These are phyloP conservation scores for Ceratocystis diversiconidia DNA, from an alignment of 2,329 filamentous ascomycete genomes.

Conservation along the genomic window DNA sequence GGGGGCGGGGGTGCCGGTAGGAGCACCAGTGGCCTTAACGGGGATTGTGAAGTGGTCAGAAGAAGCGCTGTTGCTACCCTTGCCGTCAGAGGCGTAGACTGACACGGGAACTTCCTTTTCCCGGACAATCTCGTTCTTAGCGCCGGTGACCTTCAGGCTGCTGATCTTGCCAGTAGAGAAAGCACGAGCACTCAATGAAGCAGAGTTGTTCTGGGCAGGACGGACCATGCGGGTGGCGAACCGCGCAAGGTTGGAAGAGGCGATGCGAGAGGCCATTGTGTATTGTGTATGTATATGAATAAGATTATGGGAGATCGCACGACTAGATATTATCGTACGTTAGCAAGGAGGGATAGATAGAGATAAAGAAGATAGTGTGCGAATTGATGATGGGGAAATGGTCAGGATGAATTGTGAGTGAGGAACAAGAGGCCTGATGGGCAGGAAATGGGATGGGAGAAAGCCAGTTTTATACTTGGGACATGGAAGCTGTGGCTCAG, in stretches of 20 bases:
- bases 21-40: constrained; percentile 33
- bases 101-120: constrained; percentile 45
- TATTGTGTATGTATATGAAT: constrained; percentile 8
- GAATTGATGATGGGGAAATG: background rate
- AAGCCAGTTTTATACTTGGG: constrained; percentile 13
- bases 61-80: constrained; percentile 28
- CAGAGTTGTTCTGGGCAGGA: constrained; percentile 25
- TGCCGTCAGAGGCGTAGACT: constrained; percentile 35
- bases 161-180: constrained; percentile 13
- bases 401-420: background rate
- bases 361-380: background rate
- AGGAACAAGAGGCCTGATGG: background rate
- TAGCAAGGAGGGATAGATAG: background rate
- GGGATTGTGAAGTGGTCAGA: constrained; percentile 42
- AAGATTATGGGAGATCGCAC: constrained; percentile 20
- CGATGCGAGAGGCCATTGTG: constrained; percentile 24
- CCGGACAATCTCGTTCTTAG: constrained; percentile 38
- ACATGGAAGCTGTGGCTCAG: background rate
- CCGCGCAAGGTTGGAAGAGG: constrained; percentile 22
- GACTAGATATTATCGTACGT: background rate
- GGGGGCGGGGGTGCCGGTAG: constrained; percentile 29
- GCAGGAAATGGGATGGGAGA: constrained; percentile 16
- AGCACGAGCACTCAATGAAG: constrained; percentile 10
- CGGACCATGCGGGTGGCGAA: constrained; percentile 22
- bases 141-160: constrained; percentile 21